Base-by-base conservation (phyloP, 805 yeast genomes). In the Spathaspora boniae region DNA sequence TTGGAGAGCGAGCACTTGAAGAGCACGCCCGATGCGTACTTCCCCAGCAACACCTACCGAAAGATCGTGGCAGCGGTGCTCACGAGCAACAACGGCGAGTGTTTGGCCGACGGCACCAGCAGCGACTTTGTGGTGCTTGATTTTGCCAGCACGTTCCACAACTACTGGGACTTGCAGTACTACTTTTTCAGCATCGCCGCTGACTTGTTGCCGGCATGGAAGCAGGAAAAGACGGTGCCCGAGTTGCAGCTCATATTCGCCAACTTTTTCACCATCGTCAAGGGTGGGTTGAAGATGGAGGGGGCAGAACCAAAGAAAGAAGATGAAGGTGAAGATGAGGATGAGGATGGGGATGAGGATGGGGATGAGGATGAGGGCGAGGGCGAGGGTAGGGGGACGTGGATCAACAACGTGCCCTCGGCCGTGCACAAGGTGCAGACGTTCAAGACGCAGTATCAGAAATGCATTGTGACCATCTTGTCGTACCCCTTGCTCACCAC, bases 151-250 rank as follows among this genome's bases (percentile, higher is more conserved):
- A 64, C 62, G 18, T 80, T 80, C 50, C 49, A 51, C 20, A 68
- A 69, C 46, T 76, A 73, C 55, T 85, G 85, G 67, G 98, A 91
- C 54, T 59, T 91, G 38, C 86, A 88, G 47, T 86, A 68, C 52
- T 84, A 80, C 51, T 81, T 86, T 45, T 78, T 82, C 51, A 62
- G 69, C 25, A 79, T 73, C 45, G 54, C 78, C 16, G 46, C 40
- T 24, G 51, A 54, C 4, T 38, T 49, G 2, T 31, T 58, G 2
- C 35, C 42, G 12, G 59, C 54, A 9, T 46, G 53, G 39, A 50
- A 56, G 23, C 36, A 34, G 6, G 26, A 31, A 3, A 48, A 50
- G 20, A 38, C 34, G 6, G 40, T 47, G 15, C 36, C 44, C 2
- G 43, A 50, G 27, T 42, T 46, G 16, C 44, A 37, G 33, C 17